Percentiles rank a stretch among this genome's conserved stretches.
These are phyloP conservation scores for Centella asiatica DNA, from an alignment of 129 eudicot species.

Conservation along the genomic window DNA sequence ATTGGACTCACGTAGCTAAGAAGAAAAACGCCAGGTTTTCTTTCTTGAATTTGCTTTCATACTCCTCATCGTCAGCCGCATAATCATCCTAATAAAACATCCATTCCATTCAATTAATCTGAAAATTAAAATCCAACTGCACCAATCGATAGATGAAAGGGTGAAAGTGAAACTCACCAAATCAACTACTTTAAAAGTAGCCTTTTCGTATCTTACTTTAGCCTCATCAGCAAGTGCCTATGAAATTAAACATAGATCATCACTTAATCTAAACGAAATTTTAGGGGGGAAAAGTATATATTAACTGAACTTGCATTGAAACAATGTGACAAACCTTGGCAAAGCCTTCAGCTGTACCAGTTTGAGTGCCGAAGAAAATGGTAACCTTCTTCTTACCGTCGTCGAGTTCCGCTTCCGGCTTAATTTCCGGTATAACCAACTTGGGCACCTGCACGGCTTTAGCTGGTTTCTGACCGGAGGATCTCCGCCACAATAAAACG, in stretches of 20 bases:
- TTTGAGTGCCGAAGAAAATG: no score
- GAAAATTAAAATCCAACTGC: neutral
- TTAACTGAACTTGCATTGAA: no score
- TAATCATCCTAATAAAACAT: constrained; percentile 65
- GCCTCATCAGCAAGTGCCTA: constrained; percentile 94
- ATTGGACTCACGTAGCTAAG: constrained; percentile 72
- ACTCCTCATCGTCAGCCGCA: constrained; percentile 91
- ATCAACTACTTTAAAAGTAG: constrained; percentile 68
- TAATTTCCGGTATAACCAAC: no score
- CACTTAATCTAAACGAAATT: neutral
- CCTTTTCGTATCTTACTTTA: constrained; percentile 86
- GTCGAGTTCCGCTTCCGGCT: no score
- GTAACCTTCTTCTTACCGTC: no score
- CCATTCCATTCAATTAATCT: constrained; percentile 8
- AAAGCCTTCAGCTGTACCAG: no score
- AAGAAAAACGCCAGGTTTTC: constrained; percentile 87
- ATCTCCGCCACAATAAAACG: constrained; percentile 56
- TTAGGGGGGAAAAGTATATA: no score
- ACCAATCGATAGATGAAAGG: neutral
- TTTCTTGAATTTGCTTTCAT: constrained; percentile 77
- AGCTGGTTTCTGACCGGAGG: constrained; percentile 31
- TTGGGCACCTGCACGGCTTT: constrained; percentile 28
- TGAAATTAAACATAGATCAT: constrained; percentile 10
- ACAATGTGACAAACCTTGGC: no score
- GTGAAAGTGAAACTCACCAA: constrained; percentile 43